These are phyloP conservation scores for Diaporthe sp. DNA, from an alignment of 2,329 filamentous ascomycete species.

Conservation along the genomic window DNA sequence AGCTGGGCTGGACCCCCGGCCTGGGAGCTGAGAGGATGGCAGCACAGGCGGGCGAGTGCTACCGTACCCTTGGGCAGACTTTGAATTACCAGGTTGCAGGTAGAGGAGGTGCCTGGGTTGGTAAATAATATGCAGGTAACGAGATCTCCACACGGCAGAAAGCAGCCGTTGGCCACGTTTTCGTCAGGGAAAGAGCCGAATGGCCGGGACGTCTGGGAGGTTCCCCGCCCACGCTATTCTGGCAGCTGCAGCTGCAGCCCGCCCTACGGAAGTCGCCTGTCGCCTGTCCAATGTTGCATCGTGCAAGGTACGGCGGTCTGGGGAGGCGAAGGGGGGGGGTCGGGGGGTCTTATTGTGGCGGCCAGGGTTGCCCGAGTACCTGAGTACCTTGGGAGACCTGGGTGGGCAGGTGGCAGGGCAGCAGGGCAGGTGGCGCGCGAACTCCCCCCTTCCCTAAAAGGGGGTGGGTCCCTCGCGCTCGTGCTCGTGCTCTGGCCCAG, in stretches of 20 bases:
- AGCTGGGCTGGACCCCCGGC: background rate
- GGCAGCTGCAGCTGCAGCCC: constrained; percentile 34
- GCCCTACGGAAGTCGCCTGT: constrained; percentile 39
- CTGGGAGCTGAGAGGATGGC: background rate
- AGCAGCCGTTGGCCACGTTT: constrained; percentile 39
- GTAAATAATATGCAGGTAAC: constrained; percentile 3
- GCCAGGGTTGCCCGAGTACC: background rate
- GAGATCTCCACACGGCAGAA: constrained; percentile 25
- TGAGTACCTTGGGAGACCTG: background rate
- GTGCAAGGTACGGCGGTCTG: constrained; percentile 29
- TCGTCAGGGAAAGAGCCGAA: constrained; percentile 38
- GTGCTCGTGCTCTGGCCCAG: constrained; percentile 4
- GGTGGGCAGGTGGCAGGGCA: constrained; percentile 7
- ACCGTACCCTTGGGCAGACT: constrained; percentile 14
- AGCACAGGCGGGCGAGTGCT: background rate
- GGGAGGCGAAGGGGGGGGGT: background rate
- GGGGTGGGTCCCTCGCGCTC: constrained; percentile 24
- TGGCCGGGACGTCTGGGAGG: constrained; percentile 36
- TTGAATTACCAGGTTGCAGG: constrained; percentile 4
- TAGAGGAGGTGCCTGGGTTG: background rate
- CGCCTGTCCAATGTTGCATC: constrained; percentile 26
- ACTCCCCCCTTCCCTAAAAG: constrained; percentile 27
- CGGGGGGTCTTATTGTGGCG: constrained; percentile 3
- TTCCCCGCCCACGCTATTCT: constrained; percentile 38
- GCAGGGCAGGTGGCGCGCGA: constrained; percentile 28